Base-by-base conservation (phyloP, 2,329 filamentous ascomycete species). In the Paraconiothyrium sp. region DNA sequence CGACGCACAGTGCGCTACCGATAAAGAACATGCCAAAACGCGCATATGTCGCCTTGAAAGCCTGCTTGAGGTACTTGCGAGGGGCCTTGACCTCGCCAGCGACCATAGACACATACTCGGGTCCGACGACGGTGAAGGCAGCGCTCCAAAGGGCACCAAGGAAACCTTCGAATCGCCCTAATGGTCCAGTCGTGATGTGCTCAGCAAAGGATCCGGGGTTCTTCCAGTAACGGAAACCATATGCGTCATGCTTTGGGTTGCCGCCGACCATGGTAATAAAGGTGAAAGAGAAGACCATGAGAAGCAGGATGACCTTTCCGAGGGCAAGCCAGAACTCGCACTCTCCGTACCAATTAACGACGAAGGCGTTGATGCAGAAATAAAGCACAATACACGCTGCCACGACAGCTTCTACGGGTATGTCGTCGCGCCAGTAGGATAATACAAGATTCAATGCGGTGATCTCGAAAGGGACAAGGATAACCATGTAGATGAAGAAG, bases 401-500 rank as follows among this genome's bases (percentile, higher is more conserved):
- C 39, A 74, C 72, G 37, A 81, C 75, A 47, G 78, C 73, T 49
- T 73, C 59, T 72, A 81, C 63, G 34, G 75, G 71, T 20, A 80
- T 81, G 43, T 81, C 72, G 58, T 82, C 75, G 59, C 74, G 88
- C 75, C 76, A 78, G 61, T 62, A 78, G 4, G 65, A 65, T 16
- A 78, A 60, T 24, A 78, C 67, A 13, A 76, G 58, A 52, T 75
- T 77, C 46, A 76, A 58, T 1, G 76, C 76, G 0, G 80, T 78
- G 57, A 85, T 84, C 59, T 85, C 83, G 61, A 82, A 83, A 0
- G 82, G 82, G 0, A 84, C 81, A 0, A 84, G 72, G 1, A 84
- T 59, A 0, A 81, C 77, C 61, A 84, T 81, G 63, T 82, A 83
- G 47, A 84, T 27, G 58, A 83, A 83, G 65, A 84, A 79, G 56